Percentiles rank a stretch among this genome's conserved stretches.
Evolutionary conservation across 2,329 filamentous ascomycete species (phyloP).

Genomic region (Ascochyta clinopodiicola): DNA sequence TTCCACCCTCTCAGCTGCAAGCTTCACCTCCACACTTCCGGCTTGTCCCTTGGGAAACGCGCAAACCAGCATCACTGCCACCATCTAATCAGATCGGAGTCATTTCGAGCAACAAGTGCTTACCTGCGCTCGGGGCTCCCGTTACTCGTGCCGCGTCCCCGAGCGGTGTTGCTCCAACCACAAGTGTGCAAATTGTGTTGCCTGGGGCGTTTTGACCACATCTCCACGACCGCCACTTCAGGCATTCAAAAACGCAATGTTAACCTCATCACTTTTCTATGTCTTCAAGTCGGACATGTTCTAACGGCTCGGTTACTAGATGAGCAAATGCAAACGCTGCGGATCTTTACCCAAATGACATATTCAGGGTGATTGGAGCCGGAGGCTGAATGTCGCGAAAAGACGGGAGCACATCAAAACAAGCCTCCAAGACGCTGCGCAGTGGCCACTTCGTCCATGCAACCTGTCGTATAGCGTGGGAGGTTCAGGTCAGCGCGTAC

Average conservation of each 20-base stretch:
- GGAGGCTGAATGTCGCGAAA: slow-evolving; percentile 24
- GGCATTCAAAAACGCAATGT: slow-evolving; percentile 22
- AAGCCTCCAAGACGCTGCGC: slow-evolving; percentile 28
- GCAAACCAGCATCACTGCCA: slow-evolving; percentile 29
- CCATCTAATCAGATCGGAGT: slow-evolving; percentile 35
- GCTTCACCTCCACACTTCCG: slow-evolving; percentile 27
- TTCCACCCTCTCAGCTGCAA: slow-evolving; percentile 24
- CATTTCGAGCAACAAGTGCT: slow-evolving; percentile 26
- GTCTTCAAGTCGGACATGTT: slow-evolving; percentile 7
- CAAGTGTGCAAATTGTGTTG: slow-evolving; percentile 36
- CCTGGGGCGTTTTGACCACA: slow-evolving; percentile 34
- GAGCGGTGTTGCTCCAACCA: slow-evolving; percentile 34
- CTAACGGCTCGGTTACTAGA: background rate
- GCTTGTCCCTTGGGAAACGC: slow-evolving; percentile 30
- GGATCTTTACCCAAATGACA: slow-evolving; percentile 7
- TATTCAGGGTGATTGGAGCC: slow-evolving; percentile 4
- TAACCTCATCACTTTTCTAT: slow-evolving; percentile 7
- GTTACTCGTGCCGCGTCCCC: slow-evolving; percentile 27
- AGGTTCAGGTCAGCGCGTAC: slow-evolving; percentile 32
- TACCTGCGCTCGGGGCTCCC: slow-evolving; percentile 25
- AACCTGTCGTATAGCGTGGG: slow-evolving; percentile 32
- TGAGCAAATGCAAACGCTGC: slow-evolving; percentile 9
- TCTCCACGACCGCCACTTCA: slow-evolving; percentile 9
- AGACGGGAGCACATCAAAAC: slow-evolving; percentile 21
- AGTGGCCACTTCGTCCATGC: slow-evolving; percentile 22